Evolutionary conservation across 352 stramenopile genomes (phyloP).

Genomic region (Globisporangium takayamanum): DNA sequence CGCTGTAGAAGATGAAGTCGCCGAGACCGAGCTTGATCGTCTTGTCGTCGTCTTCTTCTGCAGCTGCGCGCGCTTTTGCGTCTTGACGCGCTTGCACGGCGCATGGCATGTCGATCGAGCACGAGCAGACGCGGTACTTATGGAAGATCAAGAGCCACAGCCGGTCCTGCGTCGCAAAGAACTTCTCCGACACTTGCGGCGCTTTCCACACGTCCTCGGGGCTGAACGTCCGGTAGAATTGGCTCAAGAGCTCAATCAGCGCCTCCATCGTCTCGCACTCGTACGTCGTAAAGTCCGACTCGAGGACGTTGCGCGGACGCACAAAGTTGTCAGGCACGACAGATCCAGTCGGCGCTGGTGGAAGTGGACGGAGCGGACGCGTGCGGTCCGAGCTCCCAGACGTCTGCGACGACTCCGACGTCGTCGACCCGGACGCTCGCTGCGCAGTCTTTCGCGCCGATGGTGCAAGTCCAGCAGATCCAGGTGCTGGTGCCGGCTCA

Average conservation of each 20-base stretch:
- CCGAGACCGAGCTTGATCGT: conserved; percentile 93
- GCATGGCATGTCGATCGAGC: conserved; percentile 71
- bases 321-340: conserved; percentile 11
- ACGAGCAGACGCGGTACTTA: conserved; percentile 83
- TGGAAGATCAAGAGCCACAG: conserved; percentile 83
- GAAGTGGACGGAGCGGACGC: conserved; percentile 15
- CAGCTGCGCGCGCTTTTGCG: conserved; percentile 29
- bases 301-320: conserved; percentile 58
- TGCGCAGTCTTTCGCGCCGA: conserved; percentile 8
- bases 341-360: conserved; percentile 9
- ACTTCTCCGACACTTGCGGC: conserved; percentile 72
- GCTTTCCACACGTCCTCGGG: conserved; percentile 80
- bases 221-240: conserved; percentile 78
- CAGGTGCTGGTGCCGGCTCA: conserved; percentile 13
- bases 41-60: conserved; percentile 68
- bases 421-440: conserved; percentile 31
- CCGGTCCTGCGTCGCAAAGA: conserved; percentile 66
- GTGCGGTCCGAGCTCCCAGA: conserved; percentile 8
- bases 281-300: conserved; percentile 71
- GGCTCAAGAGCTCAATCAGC: conserved; percentile 47
- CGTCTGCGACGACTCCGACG: conserved; percentile 27
- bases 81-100: conserved; percentile 61
- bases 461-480: neutral
- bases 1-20: conserved; percentile 99
- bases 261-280: conserved; percentile 76